Evolutionary conservation across 768 basidiomycete genomes (phyloP).

Genomic region (Auricularia auricula-judae): DNA sequence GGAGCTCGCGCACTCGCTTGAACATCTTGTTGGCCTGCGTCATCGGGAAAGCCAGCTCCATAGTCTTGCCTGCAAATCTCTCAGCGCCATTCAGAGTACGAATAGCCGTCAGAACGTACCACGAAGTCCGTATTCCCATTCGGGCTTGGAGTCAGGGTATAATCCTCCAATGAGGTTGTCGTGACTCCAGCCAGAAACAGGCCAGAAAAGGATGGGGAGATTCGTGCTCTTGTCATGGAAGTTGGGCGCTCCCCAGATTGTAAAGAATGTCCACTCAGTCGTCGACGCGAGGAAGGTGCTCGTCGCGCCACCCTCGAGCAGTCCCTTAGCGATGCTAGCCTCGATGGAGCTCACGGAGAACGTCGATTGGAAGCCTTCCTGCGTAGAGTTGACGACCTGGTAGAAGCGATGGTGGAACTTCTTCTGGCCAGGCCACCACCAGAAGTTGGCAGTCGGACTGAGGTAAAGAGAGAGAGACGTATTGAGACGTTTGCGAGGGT

Average conservation of each 20-base stretch:
- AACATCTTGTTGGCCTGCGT: neutral
- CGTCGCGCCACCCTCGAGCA: neutral
- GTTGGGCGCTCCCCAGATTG: neutral
- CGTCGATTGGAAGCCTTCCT: neutral
- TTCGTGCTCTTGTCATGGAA: constrained; percentile 1
- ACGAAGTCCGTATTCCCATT: neutral
- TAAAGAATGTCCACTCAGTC: neutral
- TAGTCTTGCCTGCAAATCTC: neutral
- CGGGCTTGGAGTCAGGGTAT: neutral
- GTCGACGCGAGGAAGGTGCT: neutral
- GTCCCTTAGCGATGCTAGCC: neutral
- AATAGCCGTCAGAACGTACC: neutral
- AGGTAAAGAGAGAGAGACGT: neutral
- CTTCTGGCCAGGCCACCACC: constrained; percentile 1
- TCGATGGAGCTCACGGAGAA: neutral
- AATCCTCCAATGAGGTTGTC: neutral
- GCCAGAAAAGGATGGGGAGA: neutral
- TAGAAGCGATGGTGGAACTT: constrained; percentile 2
- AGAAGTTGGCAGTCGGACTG: neutral
- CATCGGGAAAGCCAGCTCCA: neutral
- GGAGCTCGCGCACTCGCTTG: neutral
- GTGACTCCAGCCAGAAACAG: neutral
- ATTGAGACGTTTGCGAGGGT: neutral
- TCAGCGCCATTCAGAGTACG: neutral
- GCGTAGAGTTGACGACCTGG: neutral